Conservation (phyloP, 306 rosid genomes). For the Oxytropis ochrocephala region DNA sequence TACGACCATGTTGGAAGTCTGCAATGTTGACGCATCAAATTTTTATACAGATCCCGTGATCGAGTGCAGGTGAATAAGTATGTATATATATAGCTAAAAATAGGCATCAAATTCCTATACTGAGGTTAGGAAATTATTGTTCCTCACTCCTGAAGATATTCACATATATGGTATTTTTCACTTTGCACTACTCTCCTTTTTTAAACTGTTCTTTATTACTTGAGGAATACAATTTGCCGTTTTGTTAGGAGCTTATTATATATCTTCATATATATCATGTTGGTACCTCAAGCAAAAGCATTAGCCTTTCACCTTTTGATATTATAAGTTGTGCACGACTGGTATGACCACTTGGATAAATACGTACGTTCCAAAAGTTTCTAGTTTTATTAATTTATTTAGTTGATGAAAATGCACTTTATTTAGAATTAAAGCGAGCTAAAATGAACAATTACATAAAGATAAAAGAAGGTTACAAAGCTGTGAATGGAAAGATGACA, state of each 20-base stretch:
- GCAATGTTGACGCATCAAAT: not conserved
- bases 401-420: constrained; percentile 9
- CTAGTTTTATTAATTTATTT: not conserved
- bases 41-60: not conserved
- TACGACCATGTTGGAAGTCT: too few relatives aligned
- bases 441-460: not conserved
- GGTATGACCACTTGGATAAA: not conserved
- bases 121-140: not conserved
- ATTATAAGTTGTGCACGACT: not conserved
- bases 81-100: not conserved
- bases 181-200: constrained; percentile 11
- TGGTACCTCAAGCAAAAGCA: not conserved
- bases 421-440: not conserved
- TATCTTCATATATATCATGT: not conserved
- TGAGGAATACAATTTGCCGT: not conserved
- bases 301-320: not conserved
- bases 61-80: not conserved
- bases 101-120: not conserved
- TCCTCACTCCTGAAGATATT: constrained; percentile 3
- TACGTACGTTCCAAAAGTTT: not conserved
- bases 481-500: too few relatives aligned
- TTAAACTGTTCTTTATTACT: not conserved
- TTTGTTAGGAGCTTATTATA: not conserved
- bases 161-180: constrained; percentile 14
- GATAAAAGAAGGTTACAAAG: not conserved